A percentile compares a stretch with the other conserved stretches of the same genome.
Evolutionary conservation across 2,329 filamentous ascomycete species (phyloP).

Genomic region (Monosporascus sp.): DNA sequence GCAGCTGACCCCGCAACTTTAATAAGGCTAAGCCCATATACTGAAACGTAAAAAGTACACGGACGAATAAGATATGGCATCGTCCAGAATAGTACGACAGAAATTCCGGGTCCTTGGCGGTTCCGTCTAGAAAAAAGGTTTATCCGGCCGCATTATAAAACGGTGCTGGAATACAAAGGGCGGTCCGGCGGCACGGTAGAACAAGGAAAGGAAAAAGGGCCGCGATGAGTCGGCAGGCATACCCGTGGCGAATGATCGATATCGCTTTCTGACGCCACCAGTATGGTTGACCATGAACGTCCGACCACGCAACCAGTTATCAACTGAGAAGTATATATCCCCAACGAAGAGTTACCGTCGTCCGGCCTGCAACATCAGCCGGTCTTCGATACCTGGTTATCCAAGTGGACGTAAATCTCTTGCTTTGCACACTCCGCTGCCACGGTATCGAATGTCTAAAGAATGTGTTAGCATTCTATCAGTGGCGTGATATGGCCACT

Average conservation of each 20-base stretch:
- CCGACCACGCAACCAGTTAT: slow-evolving; percentile 57
- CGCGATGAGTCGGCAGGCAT: too few species aligned
- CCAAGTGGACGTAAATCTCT: slow-evolving; percentile 53
- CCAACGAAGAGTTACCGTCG: slow-evolving; percentile 59
- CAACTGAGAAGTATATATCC: slow-evolving; percentile 54
- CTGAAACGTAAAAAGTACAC: too few species aligned
- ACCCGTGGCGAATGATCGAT: slow-evolving; percentile 1
- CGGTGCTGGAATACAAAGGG: too few species aligned
- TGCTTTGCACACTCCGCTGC: slow-evolving; percentile 52
- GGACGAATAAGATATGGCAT: too few species aligned
- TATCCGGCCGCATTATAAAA: too few species aligned
- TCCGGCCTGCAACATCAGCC: slow-evolving; percentile 51
- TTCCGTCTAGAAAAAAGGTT: too few species aligned
- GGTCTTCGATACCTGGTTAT: slow-evolving; percentile 56
- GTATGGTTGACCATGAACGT: slow-evolving; percentile 54
- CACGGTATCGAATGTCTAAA: slow-evolving; percentile 54
- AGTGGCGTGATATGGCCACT: background rate
- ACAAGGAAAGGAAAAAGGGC: too few species aligned
- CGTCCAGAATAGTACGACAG: too few species aligned
- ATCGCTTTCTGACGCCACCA: slow-evolving; percentile 6
- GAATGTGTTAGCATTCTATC: background rate
- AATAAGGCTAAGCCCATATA: too few species aligned
- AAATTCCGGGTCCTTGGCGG: too few species aligned
- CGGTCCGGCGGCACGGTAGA: too few species aligned
- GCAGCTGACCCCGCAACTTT: too few species aligned